Percentiles rank a stretch among this genome's conserved stretches.
These are phyloP conservation scores for Xylaria curta DNA, from an alignment of 495 filamentous ascomycete genomes.

Conservation along the genomic window DNA sequence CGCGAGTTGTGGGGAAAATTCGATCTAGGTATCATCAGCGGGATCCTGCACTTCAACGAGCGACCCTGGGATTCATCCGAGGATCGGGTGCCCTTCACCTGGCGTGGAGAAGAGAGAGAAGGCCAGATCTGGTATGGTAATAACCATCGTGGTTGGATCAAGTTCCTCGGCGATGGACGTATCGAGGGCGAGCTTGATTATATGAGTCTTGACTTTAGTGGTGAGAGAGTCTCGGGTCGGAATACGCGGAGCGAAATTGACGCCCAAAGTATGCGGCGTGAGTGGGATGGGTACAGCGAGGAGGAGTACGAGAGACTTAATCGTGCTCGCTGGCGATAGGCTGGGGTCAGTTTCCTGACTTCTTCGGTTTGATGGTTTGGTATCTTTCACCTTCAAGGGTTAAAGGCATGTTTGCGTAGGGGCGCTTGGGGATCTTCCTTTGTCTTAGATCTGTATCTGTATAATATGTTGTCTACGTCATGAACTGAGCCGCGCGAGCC, in stretches of 20 bases:
- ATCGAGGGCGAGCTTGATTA: conserved; percentile 38
- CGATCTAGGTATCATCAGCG: conserved; percentile 39
- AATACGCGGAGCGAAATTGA: conserved; percentile 44
- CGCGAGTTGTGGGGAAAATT: conserved; percentile 43
- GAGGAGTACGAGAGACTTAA: conserved; percentile 28
- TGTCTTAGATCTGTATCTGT: background rate
- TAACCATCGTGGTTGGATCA: conserved; percentile 32
- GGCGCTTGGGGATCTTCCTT: background rate
- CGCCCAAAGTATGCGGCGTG: conserved; percentile 30
- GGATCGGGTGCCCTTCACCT: conserved; percentile 31
- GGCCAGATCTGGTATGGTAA: conserved; percentile 29
- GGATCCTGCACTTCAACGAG: conserved; percentile 37
- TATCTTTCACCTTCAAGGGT: background rate
- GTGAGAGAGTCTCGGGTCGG: conserved; percentile 27
- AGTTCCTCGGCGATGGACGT: conserved; percentile 40
- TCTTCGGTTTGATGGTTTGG: background rate
- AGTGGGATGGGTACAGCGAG: conserved; percentile 36
- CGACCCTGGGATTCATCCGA: conserved; percentile 40
- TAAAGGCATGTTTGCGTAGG: background rate
- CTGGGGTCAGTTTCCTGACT: background rate
- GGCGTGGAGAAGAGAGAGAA: conserved; percentile 41
- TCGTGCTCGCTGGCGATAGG: conserved; percentile 26
- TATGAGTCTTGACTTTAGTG: conserved; percentile 33
- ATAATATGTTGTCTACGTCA: background rate
- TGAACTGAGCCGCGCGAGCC: background rate